Conservation (phyloP, 768 basidiomycete genomes). For the Kwoniella sp. region DNA sequence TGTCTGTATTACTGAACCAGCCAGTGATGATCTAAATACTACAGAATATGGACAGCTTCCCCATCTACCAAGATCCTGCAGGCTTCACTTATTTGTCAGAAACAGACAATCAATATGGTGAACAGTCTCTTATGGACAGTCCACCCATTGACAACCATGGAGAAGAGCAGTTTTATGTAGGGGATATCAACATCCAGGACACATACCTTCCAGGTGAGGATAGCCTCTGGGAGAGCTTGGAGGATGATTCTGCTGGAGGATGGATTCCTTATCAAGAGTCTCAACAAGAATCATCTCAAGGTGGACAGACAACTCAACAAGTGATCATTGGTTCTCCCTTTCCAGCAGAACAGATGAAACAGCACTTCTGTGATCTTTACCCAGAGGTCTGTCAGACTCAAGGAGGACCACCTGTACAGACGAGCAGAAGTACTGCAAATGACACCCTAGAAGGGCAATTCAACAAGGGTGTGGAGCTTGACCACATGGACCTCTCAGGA, state of each 20-base stretch:
- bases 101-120: neutral
- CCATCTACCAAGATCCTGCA: constrained; percentile 4
- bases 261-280: constrained; percentile 31
- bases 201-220: too few relatives aligned
- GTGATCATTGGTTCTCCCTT: constrained; percentile 22
- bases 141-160: neutral
- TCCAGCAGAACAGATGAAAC: constrained; percentile 14
- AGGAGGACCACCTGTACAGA: neutral
- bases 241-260: constrained; percentile 7
- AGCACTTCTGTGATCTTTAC: constrained; percentile 24
- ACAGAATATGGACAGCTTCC: constrained; percentile 7
- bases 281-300: too few relatives aligned
- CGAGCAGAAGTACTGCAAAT: neutral
- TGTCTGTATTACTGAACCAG: neutral
- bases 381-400: constrained; percentile 15
- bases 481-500: constrained; percentile 18
- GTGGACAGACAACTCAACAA: constrained; percentile 21
- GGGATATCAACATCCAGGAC: constrained; percentile 7
- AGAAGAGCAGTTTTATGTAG: constrained; percentile 1
- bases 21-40: neutral
- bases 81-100: neutral
- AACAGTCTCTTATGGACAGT: neutral
- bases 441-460: neutral
- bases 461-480: constrained; percentile 1
- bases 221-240: too few relatives aligned